Percentiles rank a stretch among this genome's conserved stretches.
Evolutionary conservation across 2,329 filamentous ascomycete genomes (phyloP).

Genomic region (Fusarium brevicatenulatum): DNA sequence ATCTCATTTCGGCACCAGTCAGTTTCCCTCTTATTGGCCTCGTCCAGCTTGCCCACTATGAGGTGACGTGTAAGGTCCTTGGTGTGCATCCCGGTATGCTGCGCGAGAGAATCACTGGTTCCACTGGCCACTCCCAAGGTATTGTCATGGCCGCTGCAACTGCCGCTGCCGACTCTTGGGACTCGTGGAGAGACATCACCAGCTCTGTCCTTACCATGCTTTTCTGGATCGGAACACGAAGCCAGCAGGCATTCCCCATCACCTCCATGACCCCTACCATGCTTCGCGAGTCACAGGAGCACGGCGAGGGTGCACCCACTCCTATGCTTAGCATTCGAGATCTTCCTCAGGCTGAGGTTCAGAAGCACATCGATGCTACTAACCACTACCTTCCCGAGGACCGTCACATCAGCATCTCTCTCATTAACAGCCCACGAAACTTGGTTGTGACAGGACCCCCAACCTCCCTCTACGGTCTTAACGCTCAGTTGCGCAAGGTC

Average conservation of each 20-base stretch:
- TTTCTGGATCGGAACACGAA: constrained; percentile 98
- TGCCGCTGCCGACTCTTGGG: constrained; percentile 91
- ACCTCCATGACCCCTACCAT: constrained; percentile 92
- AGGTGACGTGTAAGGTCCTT: constrained; percentile 90
- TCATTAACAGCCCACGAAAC: constrained; percentile 96
- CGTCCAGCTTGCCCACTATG: constrained; percentile 95
- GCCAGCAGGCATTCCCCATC: constrained; percentile 95
- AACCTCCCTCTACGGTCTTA: constrained; percentile 94
- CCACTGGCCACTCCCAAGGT: constrained; percentile 96
- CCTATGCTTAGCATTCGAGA: constrained; percentile 99
- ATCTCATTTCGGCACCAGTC: constrained; percentile 92
- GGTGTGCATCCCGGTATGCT: constrained; percentile 91
- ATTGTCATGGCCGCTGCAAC: constrained; percentile 93
- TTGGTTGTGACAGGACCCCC: constrained; percentile 97
- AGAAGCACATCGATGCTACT: constrained; percentile 95
- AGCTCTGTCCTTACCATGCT: constrained; percentile 88
- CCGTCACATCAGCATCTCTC: constrained; percentile 92
- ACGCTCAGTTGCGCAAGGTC: constrained; percentile 92
- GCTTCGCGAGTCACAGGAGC: constrained; percentile 90
- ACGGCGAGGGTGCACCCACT: constrained; percentile 93
- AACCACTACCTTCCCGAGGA: constrained; percentile 95
- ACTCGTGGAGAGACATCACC: constrained; percentile 84
- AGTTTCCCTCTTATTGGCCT: constrained; percentile 96
- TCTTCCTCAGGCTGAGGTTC: constrained; percentile 85
- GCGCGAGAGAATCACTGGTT: constrained; percentile 83